Conservation (phyloP, 495 filamentous ascomycete species). For the Neurospora tetrasperma region DNA sequence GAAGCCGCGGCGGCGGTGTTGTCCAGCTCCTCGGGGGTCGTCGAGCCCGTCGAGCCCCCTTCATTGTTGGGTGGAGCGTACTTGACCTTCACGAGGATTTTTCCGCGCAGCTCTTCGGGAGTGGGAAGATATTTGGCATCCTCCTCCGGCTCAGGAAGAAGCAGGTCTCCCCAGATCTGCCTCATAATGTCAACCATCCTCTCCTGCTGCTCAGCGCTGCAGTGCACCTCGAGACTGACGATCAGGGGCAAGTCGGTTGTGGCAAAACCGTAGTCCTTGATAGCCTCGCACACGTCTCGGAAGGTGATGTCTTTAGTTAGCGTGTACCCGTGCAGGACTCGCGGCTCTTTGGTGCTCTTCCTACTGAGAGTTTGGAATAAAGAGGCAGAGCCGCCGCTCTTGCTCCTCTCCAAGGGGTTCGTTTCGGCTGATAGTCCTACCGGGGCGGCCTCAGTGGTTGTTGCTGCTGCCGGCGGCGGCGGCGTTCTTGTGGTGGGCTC, state of each 20-base stretch:
- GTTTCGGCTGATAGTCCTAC: neutral
- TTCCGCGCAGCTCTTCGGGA: constrained; percentile 54
- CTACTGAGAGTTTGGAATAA: neutral
- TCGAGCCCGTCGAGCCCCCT: constrained; percentile 13
- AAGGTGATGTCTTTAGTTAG: constrained; percentile 81
- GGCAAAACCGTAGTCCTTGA: constrained; percentile 69
- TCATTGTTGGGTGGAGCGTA: constrained; percentile 40
- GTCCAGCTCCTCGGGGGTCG: neutral
- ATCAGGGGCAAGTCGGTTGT: constrained; percentile 68
- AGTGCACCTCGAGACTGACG: constrained; percentile 84
- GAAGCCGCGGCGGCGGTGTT: neutral
- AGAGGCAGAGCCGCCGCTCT: neutral
- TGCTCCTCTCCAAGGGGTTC: constrained; percentile 2
- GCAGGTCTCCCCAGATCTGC: constrained; percentile 58
- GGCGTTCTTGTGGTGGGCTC: neutral
- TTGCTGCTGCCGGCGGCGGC: neutral
- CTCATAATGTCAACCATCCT: constrained; percentile 85
- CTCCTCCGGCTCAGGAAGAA: constrained; percentile 50
- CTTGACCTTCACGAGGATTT: constrained; percentile 90
- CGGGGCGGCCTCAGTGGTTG: neutral
- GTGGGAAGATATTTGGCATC: constrained; percentile 47
- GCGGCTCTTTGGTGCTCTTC: constrained; percentile 46
- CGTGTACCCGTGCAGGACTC: constrained; percentile 82
- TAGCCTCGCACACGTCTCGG: constrained; percentile 69
- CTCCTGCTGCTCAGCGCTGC: constrained; percentile 64